phyloP scores from a whole-genome alignment of 495 filamentous ascomycete genomes.

The Penicillium antarcticum region DNA sequence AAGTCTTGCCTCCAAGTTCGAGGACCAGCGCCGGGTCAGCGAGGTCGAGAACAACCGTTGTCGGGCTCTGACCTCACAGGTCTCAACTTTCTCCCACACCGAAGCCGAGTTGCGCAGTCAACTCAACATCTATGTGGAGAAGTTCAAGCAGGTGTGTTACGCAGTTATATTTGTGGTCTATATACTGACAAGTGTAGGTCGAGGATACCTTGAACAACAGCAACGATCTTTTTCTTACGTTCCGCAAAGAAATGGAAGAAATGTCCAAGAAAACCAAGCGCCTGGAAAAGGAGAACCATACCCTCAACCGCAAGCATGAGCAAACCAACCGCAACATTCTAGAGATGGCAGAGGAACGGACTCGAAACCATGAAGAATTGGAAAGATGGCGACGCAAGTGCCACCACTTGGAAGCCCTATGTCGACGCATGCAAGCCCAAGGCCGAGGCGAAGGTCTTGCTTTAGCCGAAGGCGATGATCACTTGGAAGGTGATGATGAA shows the following conservation, averaged over 20 bases:
- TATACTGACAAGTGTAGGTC: constrained; percentile 58
- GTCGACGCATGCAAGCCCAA: constrained; percentile 90
- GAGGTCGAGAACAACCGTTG: constrained; percentile 76
- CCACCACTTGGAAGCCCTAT: constrained; percentile 87
- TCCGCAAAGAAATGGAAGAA: constrained; percentile 99
- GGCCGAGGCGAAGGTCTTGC: constrained; percentile 65
- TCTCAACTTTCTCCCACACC: constrained; percentile 93
- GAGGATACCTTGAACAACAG: constrained; percentile 98
- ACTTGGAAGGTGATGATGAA: constrained; percentile 67
- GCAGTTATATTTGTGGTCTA: too few relatives aligned
- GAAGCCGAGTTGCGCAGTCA: constrained; percentile 91
- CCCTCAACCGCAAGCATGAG: constrained; percentile 87
- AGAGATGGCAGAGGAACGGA: constrained; percentile 96
- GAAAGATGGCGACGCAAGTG: constrained; percentile 83
- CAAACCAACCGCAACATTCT: constrained; percentile 92
- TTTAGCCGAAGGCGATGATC: constrained; percentile 41
- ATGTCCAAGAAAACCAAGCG: constrained; percentile 99
- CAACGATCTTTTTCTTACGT: constrained; percentile 96
- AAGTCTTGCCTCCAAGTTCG: constrained; percentile 78
- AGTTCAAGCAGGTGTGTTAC: constrained; percentile 92
- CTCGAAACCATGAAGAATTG: constrained; percentile 73
- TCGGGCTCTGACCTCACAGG: constrained; percentile 81
- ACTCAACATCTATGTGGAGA: constrained; percentile 97
- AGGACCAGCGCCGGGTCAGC: constrained; percentile 82
- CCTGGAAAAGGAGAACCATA: constrained; percentile 92